Evolutionary conservation across 805 yeast species (phyloP).

Genomic region (Millerozyma acaciae): DNA sequence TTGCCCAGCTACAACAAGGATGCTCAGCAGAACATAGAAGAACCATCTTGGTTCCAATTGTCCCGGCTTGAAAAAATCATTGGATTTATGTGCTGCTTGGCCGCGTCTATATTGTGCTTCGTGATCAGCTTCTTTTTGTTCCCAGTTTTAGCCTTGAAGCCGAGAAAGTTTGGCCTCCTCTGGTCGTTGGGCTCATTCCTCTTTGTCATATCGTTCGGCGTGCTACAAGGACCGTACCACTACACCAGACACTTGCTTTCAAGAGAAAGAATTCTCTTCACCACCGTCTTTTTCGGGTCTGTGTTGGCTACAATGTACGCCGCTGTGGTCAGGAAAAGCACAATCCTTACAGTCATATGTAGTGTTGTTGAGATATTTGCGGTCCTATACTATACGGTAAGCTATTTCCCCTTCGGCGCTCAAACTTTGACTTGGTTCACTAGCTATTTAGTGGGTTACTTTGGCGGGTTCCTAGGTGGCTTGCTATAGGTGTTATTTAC

Average conservation of each 20-base stretch:
- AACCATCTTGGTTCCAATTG: constrained; percentile 73
- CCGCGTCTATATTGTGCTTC: constrained; percentile 78
- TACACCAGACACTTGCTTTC: constrained; percentile 73
- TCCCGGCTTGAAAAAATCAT: constrained; percentile 77
- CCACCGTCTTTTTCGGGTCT: constrained; percentile 75
- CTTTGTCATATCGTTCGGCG: constrained; percentile 85
- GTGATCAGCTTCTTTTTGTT: constrained; percentile 75
- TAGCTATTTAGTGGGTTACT: constrained; percentile 40
- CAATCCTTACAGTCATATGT: constrained; percentile 71
- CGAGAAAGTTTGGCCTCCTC: constrained; percentile 81
- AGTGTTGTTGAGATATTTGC: constrained; percentile 78
- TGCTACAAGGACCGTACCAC: constrained; percentile 86
- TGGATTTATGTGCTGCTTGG: constrained; percentile 72
- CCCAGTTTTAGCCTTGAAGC: constrained; percentile 86
- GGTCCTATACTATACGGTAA: constrained; percentile 82
- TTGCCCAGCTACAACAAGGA: constrained; percentile 54
- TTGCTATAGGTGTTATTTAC: constrained; percentile 14
- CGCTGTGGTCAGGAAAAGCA: constrained; percentile 62
- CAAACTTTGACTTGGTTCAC: constrained; percentile 57
- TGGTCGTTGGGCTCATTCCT: constrained; percentile 92
- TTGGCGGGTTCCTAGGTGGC: constrained; percentile 48
- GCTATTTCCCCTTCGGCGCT: constrained; percentile 95
- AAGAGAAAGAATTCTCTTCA: constrained; percentile 72
- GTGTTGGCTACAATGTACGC: constrained; percentile 75
- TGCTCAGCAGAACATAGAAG: constrained; percentile 36